Conservation (phyloP, 345 rosid species). For the Raphanus raphanistrum region DNA sequence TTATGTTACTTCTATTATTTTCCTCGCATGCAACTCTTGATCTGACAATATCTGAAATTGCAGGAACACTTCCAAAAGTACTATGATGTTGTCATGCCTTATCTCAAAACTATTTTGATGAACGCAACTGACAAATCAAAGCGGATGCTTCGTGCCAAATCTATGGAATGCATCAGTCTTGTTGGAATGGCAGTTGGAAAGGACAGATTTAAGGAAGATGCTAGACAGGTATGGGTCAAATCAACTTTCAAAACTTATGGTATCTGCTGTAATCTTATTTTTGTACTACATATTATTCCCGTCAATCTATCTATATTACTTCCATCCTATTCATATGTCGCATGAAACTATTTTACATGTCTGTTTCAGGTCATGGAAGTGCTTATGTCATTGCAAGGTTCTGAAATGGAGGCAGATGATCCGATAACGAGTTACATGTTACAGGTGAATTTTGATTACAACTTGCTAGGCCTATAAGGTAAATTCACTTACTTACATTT, state of each 20-base stretch:
- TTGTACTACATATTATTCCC: background rate
- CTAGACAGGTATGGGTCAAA: slow-evolving; percentile 72
- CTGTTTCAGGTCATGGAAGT: slow-evolving; percentile 92
- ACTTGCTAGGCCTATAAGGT: slow-evolving; percentile 3
- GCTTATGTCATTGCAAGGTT: slow-evolving; percentile 96
- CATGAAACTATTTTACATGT: slow-evolving; percentile 11
- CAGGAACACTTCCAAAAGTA: slow-evolving; percentile 98
- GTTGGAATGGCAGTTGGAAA: slow-evolving; percentile 99
- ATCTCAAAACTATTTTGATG: slow-evolving; percentile 86
- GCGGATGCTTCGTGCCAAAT: slow-evolving; percentile 98
- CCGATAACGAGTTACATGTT: slow-evolving; percentile 99
- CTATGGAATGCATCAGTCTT: slow-evolving; percentile 99
- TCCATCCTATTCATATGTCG: background rate
- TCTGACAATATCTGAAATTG: slow-evolving; percentile 35
- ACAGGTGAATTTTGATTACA: slow-evolving; percentile 55
- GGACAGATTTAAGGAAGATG: slow-evolving; percentile 93
- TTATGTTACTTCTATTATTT: background rate
- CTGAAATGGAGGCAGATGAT: slow-evolving; percentile 97
- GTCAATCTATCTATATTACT: background rate
- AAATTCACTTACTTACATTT: slow-evolving; percentile 18
- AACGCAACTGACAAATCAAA: slow-evolving; percentile 96
- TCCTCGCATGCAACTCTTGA: background rate
- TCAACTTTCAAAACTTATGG: background rate
- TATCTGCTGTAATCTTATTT: background rate
- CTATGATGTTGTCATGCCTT: slow-evolving; percentile 98